Base-by-base conservation (phyloP, 345 rosid genomes). In the Linum tenue region DNA sequence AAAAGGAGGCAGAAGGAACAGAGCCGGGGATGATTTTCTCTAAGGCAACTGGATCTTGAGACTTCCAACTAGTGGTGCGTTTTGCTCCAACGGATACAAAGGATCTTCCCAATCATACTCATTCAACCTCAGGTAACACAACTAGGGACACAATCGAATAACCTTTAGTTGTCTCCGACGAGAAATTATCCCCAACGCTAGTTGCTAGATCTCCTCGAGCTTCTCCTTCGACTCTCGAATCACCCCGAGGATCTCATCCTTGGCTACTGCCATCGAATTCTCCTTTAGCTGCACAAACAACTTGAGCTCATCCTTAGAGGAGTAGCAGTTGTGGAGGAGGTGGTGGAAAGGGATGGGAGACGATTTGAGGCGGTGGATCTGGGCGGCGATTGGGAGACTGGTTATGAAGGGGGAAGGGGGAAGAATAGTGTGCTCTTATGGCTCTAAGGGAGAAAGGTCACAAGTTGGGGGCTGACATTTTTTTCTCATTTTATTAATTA, bases 241-340 rank as follows among this genome's bases (percentile, higher is more conserved):
- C 42, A 69, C 86, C 57, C 81, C 80, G 53, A 86, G 39, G 12
- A 88, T 70, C 81, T 83, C 88, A 39, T 51, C 69, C 58, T 85
- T 89, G 67, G 53, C 83, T 11, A 71, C 83, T 3, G 75, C 85
- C 0, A 74, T 53, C 3, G 70, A 50, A 4, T 58, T 67, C 63
- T 86, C 97, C 78, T 86, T 88, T 72, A 88, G 40, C 55, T 86
- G 85, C 64, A 91, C 48, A 61, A 91, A 69, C 3, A 75, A 71
- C 62, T 16, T 38, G 64, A 89, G 82, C 69, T 76, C 82, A 17
- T 80, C 82, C 48, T 85, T 84, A 56, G 96, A 77, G 60, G 65
- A 57, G 81, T 87, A 87, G 37, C 95, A 88, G 83, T 89, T 85
- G 79, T 92, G 95, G 57, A 92, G 96, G 74, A 87, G 72, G 84